phyloP scores from a whole-genome alignment of 1,284 basidiomycete species.

The Coniophora puteana region DNA sequence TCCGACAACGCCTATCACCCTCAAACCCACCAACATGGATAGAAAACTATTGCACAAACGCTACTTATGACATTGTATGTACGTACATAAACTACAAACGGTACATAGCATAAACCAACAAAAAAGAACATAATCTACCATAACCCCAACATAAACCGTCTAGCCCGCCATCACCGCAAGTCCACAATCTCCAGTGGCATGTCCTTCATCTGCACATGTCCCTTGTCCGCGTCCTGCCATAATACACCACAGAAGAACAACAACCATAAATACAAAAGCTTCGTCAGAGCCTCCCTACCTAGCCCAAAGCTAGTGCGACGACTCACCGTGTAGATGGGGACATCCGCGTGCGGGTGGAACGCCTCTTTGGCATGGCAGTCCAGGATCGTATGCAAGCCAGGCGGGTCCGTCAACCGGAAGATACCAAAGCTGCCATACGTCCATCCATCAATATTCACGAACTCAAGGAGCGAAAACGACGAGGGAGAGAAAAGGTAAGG shows the following conservation, averaged over 20 bases:
- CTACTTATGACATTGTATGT: no score
- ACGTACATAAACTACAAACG: no score
- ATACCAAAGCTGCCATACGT: conserved; percentile 66
- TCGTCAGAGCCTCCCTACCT: conserved; percentile 1
- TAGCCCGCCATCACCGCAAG: conserved; percentile 37
- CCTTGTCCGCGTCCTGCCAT: conserved; percentile 68
- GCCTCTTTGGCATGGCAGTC: conserved; percentile 66
- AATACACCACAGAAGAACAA: conserved; percentile 3
- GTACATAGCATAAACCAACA: no score
- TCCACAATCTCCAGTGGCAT: conserved; percentile 70
- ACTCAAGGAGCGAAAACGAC: conserved; percentile 2
- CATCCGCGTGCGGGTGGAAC: conserved; percentile 81
- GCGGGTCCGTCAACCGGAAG: conserved; percentile 84
- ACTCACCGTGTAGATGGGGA: conserved; percentile 78
- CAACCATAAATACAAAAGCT: conserved; percentile 1
- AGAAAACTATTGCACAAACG: no score
- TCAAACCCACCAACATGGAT: no score
- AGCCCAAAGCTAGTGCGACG: background rate
- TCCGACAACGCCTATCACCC: no score
- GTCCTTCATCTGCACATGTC: conserved; percentile 77
- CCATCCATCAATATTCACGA: conserved; percentile 7
- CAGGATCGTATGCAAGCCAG: conserved; percentile 69
- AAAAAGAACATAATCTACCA: background rate
- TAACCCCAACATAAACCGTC: no score
- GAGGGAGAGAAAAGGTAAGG: conserved; percentile 7